Percentiles rank a stretch among this genome's conserved stretches.
Conservation (phyloP, 768 basidiomycete species). For the Podaxis sp. region DNA sequence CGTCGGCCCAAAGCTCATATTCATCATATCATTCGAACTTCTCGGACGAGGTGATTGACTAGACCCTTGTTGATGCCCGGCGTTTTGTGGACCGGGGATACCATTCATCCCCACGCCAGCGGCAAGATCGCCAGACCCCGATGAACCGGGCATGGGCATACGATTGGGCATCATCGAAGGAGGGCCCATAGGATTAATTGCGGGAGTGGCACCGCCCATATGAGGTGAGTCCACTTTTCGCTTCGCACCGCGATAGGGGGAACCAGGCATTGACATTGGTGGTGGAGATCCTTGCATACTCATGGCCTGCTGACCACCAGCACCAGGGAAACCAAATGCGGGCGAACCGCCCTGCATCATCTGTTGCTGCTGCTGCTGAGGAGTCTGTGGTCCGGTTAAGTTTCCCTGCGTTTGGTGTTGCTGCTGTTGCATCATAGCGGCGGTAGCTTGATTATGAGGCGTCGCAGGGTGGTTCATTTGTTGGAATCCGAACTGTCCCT, state of each 20-base stretch:
- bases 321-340: constrained; percentile 9
- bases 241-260: constrained; percentile 32
- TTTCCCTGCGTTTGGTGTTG: constrained; percentile 2
- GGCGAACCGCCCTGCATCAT: constrained; percentile 11
- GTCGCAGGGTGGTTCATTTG: constrained; percentile 9
- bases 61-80: background rate
- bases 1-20: background rate
- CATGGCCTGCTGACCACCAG: constrained; percentile 4
- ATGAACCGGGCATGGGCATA: constrained; percentile 8
- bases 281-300: constrained; percentile 15
- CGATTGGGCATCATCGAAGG: constrained; percentile 17
- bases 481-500: constrained; percentile 12
- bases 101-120: constrained; percentile 10
- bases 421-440: constrained; percentile 13
- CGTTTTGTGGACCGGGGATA: background rate
- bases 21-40: constrained; percentile 9
- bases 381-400: constrained; percentile 5
- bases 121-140: background rate
- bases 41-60: constrained; percentile 7
- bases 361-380: constrained; percentile 18
- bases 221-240: constrained; percentile 28
- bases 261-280: constrained; percentile 17
- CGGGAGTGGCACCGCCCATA: constrained; percentile 3
- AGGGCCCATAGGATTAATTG: constrained; percentile 22
- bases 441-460: constrained; percentile 5